Percentiles rank a stretch among this genome's conserved stretches.
Conservation (phyloP, 2,329 filamentous ascomycete genomes). For the Stachybotrys echinatus region DNA sequence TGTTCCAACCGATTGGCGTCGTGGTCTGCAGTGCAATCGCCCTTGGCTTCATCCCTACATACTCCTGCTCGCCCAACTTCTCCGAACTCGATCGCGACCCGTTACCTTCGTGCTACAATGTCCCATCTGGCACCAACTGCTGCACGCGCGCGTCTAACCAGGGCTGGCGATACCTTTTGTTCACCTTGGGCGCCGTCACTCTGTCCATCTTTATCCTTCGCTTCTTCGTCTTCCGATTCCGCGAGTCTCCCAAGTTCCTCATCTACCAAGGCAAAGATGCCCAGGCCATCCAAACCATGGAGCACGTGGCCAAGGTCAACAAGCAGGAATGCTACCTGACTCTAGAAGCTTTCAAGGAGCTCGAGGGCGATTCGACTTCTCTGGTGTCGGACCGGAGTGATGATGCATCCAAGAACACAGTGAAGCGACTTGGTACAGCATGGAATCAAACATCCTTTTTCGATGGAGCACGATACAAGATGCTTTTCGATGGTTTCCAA, state of each 20-base stretch:
- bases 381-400: slow-evolving; percentile 10
- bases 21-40: slow-evolving; percentile 44
- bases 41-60: slow-evolving; percentile 46
- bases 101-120: slow-evolving; percentile 37
- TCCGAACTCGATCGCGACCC: slow-evolving; percentile 26
- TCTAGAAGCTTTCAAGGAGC: slow-evolving; percentile 25
- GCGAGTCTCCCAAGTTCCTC: slow-evolving; percentile 41
- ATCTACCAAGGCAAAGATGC: slow-evolving; percentile 36
- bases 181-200: slow-evolving; percentile 37
- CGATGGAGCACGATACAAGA: slow-evolving; percentile 20
- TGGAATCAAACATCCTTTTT: slow-evolving; percentile 10
- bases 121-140: slow-evolving; percentile 16
- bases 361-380: slow-evolving; percentile 16
- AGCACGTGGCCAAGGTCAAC: slow-evolving; percentile 37
- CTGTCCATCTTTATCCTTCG: slow-evolving; percentile 37
- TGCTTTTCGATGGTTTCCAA: slow-evolving; percentile 23
- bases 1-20: slow-evolving; percentile 52
- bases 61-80: slow-evolving; percentile 46
- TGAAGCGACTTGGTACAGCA: slow-evolving; percentile 8
- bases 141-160: slow-evolving; percentile 38
- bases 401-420: slow-evolving; percentile 8
- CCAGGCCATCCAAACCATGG: slow-evolving; percentile 41
- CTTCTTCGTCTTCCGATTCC: slow-evolving; percentile 40
- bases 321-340: slow-evolving; percentile 27
- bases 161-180: slow-evolving; percentile 45